Conservation (phyloP, 2,329 filamentous ascomycete genomes). For the Scytalidium sp. region DNA sequence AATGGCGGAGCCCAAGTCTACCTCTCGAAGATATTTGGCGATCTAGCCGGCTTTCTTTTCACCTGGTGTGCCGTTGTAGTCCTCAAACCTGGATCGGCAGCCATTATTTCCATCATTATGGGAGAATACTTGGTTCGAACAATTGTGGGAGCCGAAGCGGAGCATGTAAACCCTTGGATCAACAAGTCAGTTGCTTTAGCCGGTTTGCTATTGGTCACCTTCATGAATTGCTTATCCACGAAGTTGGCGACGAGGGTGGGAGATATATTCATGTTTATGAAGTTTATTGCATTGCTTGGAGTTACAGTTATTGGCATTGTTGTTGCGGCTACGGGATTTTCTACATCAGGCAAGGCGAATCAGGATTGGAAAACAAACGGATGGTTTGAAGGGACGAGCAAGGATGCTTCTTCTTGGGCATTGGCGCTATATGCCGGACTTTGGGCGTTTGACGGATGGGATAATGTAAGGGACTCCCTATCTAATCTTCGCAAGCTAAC, state of each 20-base stretch:
- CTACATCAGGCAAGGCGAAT: conserved; percentile 71
- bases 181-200: conserved; percentile 83
- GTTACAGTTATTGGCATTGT: conserved; percentile 87
- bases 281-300: conserved; percentile 84
- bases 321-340: conserved; percentile 82
- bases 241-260: conserved; percentile 82
- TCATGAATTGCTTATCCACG: conserved; percentile 89
- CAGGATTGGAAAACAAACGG: conserved; percentile 81
- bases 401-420: conserved; percentile 81
- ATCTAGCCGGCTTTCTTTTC: conserved; percentile 89
- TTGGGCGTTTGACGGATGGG: conserved; percentile 99
- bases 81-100: conserved; percentile 86
- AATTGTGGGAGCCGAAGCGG: conserved; percentile 80
- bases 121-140: conserved; percentile 95
- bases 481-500: conserved; percentile 22
- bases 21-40: conserved; percentile 92
- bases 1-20: conserved; percentile 96
- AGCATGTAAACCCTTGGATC: conserved; percentile 79
- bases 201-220: conserved; percentile 73
- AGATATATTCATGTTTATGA: conserved; percentile 94
- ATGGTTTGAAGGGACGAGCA: conserved; percentile 87
- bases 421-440: conserved; percentile 92
- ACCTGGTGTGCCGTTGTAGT: conserved; percentile 95
- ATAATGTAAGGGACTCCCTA: conserved; percentile 66
- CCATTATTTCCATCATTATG: conserved; percentile 97